Evolutionary conservation across 1,284 basidiomycete genomes (phyloP), one percentile per base, ranked within the genome.

Genomic region (Termitomyces sp.): DNA sequence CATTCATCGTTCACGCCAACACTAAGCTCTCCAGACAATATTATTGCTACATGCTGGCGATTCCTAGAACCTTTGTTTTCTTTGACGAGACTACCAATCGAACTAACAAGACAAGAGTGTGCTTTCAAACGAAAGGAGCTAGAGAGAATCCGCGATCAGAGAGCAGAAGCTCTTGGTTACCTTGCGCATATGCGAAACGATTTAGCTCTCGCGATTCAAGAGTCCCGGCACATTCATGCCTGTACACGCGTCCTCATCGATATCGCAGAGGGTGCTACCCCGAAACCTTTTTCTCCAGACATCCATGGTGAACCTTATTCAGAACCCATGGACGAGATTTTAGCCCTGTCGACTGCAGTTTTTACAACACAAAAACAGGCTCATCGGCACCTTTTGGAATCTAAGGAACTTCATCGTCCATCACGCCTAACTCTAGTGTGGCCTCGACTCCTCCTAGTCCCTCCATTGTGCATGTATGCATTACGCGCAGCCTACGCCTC

Each of bases 381-480:
- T 41, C 33, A 52, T 50, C 56, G 39, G 16, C 34, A 24, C n/a
- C 9, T 50, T 40, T 30, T 72, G 56, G 33, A 62, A 28, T 48
- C 62, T 1, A 64, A 69, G 3, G 63, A 69, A 33, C 75, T 89
- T 13, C 64, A 70, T 40, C 76, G 83, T 14, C 88, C 88, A 0
- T 81, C 83, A 0, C 71, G 75, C 13, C 61, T 84, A 33, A 76
- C 77, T 2, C 74, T 78, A 2, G 46, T 82, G 34, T 91, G 89
- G 88, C 88, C 88, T 0, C 78, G 75, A 42, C 66, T 90, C 11
- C 62, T 89, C 11, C 60, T 91, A 8, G 63, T 86, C 9, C 88
- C 88, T 0, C 85, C 86, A 1, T 60, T 88, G 10, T 61, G 71
- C 0, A 58, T 88, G 5, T 80, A 83, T 56, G 66, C 67, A 16